Base-by-base conservation (phyloP, 2,329 filamentous ascomycete genomes). In the Aspergillus texensis region DNA sequence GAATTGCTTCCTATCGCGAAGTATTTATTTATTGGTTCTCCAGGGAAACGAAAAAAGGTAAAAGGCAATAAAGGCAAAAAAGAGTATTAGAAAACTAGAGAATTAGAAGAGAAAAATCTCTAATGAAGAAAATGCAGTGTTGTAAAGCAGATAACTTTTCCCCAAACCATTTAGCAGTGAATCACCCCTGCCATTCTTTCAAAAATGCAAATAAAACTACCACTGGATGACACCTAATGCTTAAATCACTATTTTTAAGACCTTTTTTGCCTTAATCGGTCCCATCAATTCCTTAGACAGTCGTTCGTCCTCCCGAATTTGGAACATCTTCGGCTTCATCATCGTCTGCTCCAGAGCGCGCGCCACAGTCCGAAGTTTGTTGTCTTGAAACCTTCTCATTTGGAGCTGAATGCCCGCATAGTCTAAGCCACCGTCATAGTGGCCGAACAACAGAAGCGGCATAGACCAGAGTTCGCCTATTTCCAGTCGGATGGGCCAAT, bases 391-490 rank as follows among this genome's bases (percentile, higher is more conserved):
- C 16, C 58, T 65, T 3, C 10, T 50, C 66, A 68, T 68, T 5
- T 41, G 39, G 14, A 72, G 63, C 19, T 57, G 58, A 14, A 72
- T 56, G 5, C 54, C 53, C 1, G 61, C 70, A 57, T 63, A 67
- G 19, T 67, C 66, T 43, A 72, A 39, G 9, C 41, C 46, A 9
- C 41, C 57, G 21, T 58, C 53, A 26, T 53, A 36, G n/a, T 54
- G 46, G 9, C 43, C 62, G 52, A 72, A 69, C 12, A 39, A 24
- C 30, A 71, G 56, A 26, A 70, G 53, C 4, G 70, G 70, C 57
- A 67, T 59, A 16, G 70, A 69, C 70, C 71, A 72, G 21, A 53
- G 36, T 36, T 72, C 70, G 1, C 67, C 68, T 8, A 71, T 41
- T 30, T 66, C 52, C 21, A 72, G 34, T 10, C 55, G 26, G 26